Evolutionary conservation across 306 rosid species (phyloP).

Genomic region (Mucuna pruriens): DNA sequence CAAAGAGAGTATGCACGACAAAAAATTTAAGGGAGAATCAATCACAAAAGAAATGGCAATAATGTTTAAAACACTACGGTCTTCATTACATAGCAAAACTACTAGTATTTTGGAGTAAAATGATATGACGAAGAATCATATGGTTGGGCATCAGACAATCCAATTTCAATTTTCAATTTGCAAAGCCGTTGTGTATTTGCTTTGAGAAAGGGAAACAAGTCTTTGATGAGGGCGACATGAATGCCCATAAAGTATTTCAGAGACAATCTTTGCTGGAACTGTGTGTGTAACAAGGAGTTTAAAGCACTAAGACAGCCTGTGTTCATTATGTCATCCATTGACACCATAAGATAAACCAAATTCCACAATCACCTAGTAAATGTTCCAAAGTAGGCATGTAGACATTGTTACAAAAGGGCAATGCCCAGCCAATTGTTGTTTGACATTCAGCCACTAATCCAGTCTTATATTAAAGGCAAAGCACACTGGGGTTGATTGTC

Average conservation of each 20-base stretch:
- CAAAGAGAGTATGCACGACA: neutral
- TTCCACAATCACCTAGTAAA: neutral
- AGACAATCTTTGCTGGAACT: neutral
- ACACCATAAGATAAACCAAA: neutral
- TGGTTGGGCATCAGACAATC: neutral
- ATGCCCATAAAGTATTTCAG: conserved; percentile 3
- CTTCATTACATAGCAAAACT: neutral
- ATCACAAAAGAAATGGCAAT: conserved; percentile 22
- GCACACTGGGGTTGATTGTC: neutral
- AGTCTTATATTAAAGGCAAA: neutral
- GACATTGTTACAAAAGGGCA: neutral
- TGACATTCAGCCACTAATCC: neutral
- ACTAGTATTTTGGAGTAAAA: neutral
- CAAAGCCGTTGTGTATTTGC: conserved; percentile 2
- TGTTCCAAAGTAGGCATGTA: neutral
- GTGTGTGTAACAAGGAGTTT: neutral
- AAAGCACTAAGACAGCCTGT: neutral
- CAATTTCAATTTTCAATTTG: neutral
- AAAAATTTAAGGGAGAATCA: conserved; percentile 16
- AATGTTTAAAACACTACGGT: conserved; percentile 3
- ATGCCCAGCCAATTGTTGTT: neutral
- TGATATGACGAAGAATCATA: neutral
- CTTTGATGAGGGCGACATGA: neutral
- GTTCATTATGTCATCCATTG: neutral
- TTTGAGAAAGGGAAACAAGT: neutral